These are phyloP conservation scores for Suillus subluteus DNA, from an alignment of 768 basidiomycete species.

Conservation along the genomic window DNA sequence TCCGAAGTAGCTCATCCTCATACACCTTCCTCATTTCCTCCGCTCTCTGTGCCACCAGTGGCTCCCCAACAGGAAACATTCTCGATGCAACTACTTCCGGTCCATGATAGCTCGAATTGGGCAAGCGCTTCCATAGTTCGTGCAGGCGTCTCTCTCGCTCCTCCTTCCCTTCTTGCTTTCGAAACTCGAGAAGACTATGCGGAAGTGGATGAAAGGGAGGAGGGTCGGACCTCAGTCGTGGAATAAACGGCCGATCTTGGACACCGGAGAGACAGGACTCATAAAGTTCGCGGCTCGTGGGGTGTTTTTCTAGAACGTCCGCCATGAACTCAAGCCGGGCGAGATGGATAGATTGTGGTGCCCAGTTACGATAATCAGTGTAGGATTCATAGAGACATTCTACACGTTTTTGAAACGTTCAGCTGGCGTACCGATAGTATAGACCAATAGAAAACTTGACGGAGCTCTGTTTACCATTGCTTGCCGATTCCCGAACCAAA, in stretches of 20 bases:
- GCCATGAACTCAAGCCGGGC: conserved; percentile 19
- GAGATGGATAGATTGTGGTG: conserved; percentile 19
- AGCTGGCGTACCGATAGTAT: conserved; percentile 7
- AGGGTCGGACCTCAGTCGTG: conserved; percentile 60
- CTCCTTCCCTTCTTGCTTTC: conserved; percentile 62
- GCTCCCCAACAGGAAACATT: conserved; percentile 20
- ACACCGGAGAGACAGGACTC: conserved; percentile 56
- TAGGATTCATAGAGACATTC: conserved; percentile 32
- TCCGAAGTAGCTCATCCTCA: conserved; percentile 71
- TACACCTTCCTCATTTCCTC: conserved; percentile 71
- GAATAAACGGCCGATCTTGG: conserved; percentile 58
- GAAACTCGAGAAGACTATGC: conserved; percentile 65
- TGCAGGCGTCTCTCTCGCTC: conserved; percentile 62
- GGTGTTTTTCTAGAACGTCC: conserved; percentile 27
- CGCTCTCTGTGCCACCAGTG: conserved; percentile 56
- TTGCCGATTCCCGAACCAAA: conserved; percentile 29
- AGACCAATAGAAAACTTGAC: conserved; percentile 6
- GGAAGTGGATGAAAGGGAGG: conserved; percentile 42
- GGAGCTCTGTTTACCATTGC: conserved; percentile 35
- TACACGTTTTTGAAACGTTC: conserved; percentile 21
- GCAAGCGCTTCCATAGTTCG: conserved; percentile 66
- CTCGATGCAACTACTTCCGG: conserved; percentile 27
- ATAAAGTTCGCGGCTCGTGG: conserved; percentile 53
- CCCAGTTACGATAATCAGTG: conserved; percentile 17
- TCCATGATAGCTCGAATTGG: conserved; percentile 33